Base-by-base conservation (phyloP, 2,329 filamentous ascomycete genomes). In the Curvularia hawaiiensis region DNA sequence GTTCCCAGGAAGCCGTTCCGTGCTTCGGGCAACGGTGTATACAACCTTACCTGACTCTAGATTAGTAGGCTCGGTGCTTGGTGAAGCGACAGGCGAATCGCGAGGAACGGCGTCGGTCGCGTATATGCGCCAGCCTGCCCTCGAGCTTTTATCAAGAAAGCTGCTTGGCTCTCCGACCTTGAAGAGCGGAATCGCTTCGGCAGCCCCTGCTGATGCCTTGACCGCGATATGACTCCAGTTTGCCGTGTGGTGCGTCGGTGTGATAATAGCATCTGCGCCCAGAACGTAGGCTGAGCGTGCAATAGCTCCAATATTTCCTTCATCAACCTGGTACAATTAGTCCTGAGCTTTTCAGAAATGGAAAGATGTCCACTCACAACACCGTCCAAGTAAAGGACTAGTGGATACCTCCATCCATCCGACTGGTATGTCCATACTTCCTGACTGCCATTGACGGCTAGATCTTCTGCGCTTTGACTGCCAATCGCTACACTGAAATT, bases 291-390 rank as follows among this genome's bases (percentile, higher is more conserved):
- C 92, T 6, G 91, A 91, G 35, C 95, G 90, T 43, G 98, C 83
- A 58, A 98, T 94, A 22, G 88, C 92, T 41, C 95, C 95, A 0
- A 98, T 80, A 71, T 99, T 99, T 26, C 91, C 92, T 0, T 92
- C 90, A 70, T 99, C 94, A 10, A 92, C 79, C 67, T 72, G 46
- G n/a, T 2, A 0, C 14, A 28, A 50, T 74, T 41, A 83, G 72
- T 65, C 26, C 16, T 49, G 3, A 14, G 6, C 45, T 7, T 26
- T 1, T 2, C 14, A 11, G 10, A 1, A 12, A 26, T 20, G 9
- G 33, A 9, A 20, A 9, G 22, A 57, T 30, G 22, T 22, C 24
- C 10, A 53, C 72, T 62, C 65, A 78, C 75, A 55, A 96, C 88
- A 52, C 89, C 85, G 65, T 95, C 89, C 2, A 95, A 80, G 31